Evolutionary conservation across 441 rosid genomes (phyloP).

Genomic region (Gossypium gossypioides): DNA sequence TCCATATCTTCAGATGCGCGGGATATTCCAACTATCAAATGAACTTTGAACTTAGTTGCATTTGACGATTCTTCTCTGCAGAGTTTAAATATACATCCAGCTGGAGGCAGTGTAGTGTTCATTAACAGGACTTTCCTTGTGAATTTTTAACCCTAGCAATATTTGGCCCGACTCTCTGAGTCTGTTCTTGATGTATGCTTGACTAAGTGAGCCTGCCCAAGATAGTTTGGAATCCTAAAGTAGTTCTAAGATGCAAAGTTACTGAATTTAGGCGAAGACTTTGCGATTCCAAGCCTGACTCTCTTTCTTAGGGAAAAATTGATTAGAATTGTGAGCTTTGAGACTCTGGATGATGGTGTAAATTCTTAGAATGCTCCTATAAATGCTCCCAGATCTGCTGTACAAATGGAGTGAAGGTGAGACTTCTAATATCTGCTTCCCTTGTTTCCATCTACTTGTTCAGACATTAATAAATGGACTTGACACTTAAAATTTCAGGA

Average conservation of each 20-base stretch:
- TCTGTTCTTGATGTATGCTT: slow-evolving; percentile 12
- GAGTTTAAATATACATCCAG: slow-evolving; percentile 4
- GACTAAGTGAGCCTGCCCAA: slow-evolving; percentile 19
- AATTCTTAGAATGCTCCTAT: slow-evolving; percentile 1
- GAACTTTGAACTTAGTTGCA: slow-evolving; percentile 41
- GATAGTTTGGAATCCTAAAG: slow-evolving; percentile 14
- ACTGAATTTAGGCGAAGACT: slow-evolving; percentile 12
- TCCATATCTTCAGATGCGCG: slow-evolving; percentile 97
- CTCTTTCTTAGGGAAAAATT: not conserved
- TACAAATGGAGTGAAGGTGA: slow-evolving; percentile 20
- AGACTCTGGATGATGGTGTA: slow-evolving; percentile 14
- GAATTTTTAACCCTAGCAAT: slow-evolving; percentile 18
- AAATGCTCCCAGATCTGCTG: slow-evolving; percentile 15
- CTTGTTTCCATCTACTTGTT: slow-evolving; percentile 8
- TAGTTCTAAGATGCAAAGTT: slow-evolving; percentile 15
- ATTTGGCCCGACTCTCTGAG: slow-evolving; percentile 19
- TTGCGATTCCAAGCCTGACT: slow-evolving; percentile 10
- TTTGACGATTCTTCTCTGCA: slow-evolving; percentile 14
- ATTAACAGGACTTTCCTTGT: slow-evolving; percentile 16
- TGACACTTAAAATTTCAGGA: slow-evolving; percentile 20
- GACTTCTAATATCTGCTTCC: slow-evolving; percentile 17
- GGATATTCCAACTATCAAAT: slow-evolving; percentile 86
- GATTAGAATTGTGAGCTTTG: slow-evolving; percentile 11
- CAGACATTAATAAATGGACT: slow-evolving; percentile 9
- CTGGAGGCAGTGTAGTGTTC: slow-evolving; percentile 18